phyloP scores from a whole-genome alignment of 352 stramenopile species.

The Phytophthora melonis region DNA sequence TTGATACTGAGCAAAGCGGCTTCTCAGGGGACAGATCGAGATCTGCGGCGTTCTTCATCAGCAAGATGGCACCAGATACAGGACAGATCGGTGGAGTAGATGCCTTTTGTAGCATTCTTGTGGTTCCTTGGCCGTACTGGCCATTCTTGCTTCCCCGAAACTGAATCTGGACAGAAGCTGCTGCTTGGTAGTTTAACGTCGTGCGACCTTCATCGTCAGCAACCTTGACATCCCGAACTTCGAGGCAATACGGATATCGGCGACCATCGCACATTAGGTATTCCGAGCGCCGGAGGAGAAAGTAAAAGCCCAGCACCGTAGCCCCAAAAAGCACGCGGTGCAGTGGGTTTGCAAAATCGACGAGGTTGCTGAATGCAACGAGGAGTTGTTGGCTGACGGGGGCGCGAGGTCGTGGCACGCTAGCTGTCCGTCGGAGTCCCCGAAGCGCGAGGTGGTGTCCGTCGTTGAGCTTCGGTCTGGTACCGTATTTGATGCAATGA shows the following conservation, averaged over 20 bases:
- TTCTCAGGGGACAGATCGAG: too few species aligned
- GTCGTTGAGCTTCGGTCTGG: not conserved
- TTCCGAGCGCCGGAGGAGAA: slow-evolving; percentile 25
- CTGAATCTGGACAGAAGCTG: not conserved
- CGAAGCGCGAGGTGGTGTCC: slow-evolving; percentile 1
- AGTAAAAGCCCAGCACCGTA: slow-evolving; percentile 39
- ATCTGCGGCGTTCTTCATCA: too few species aligned
- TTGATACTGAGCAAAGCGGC: too few species aligned
- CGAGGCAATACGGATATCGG: slow-evolving; percentile 11
- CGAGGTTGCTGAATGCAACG: not conserved
- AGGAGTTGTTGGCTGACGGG: not conserved
- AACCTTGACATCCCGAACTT: slow-evolving; percentile 10
- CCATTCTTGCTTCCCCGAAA: not conserved
- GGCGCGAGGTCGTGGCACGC: not conserved
- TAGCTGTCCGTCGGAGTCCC: slow-evolving; percentile 1
- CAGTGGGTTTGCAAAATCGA: slow-evolving; percentile 9
- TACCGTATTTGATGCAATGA: slow-evolving; percentile 14
- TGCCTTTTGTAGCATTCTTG: too few species aligned
- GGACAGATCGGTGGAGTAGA: too few species aligned
- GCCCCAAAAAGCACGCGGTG: slow-evolving; percentile 36
- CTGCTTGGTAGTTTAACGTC: not conserved
- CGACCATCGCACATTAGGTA: slow-evolving; percentile 10
- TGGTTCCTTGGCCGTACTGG: not conserved
- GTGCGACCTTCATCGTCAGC: not conserved
- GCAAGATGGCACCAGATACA: too few species aligned